Conservation (phyloP, 1,284 basidiomycete genomes). For the Ganoderma boninense region DNA sequence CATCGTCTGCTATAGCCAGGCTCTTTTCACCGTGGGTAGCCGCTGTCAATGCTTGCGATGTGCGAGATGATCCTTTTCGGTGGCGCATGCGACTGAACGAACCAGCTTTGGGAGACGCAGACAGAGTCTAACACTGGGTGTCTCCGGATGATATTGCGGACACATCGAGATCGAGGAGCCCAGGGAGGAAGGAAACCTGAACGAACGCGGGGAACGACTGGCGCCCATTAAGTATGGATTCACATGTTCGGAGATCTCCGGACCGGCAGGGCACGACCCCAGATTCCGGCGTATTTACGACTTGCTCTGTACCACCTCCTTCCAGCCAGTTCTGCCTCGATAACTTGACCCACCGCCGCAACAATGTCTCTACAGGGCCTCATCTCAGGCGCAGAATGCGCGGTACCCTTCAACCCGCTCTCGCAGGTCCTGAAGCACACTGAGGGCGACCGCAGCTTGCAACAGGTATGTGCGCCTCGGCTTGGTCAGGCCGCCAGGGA, state of each 20-base stretch:
- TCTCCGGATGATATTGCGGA: too few species aligned
- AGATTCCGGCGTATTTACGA: conserved; percentile 23
- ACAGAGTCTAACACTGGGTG: too few species aligned
- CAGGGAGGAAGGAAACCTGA: background rate
- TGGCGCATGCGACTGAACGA: too few species aligned
- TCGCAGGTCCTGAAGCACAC: conserved; percentile 93
- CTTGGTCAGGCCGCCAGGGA: conserved; percentile 8
- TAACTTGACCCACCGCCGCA: background rate
- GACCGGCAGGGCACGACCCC: conserved; percentile 13
- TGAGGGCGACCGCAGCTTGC: conserved; percentile 89
- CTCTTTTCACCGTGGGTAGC: too few species aligned
- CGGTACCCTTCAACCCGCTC: conserved; percentile 86
- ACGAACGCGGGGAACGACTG: background rate
- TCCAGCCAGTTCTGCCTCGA: background rate
- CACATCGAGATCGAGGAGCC: background rate
- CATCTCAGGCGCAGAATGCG: conserved; percentile 93
- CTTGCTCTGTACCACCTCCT: conserved; percentile 11
- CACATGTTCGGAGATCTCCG: conserved; percentile 25
- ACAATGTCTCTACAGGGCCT: conserved; percentile 82
- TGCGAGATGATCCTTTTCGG: too few species aligned
- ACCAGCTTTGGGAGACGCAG: too few species aligned
- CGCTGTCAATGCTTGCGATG: too few species aligned
- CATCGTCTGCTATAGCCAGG: too few species aligned
- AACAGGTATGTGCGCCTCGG: conserved; percentile 64
- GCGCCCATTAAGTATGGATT: background rate